phyloP scores from a whole-genome alignment of 805 yeast species.

The Kodamaea sagamina region DNA sequence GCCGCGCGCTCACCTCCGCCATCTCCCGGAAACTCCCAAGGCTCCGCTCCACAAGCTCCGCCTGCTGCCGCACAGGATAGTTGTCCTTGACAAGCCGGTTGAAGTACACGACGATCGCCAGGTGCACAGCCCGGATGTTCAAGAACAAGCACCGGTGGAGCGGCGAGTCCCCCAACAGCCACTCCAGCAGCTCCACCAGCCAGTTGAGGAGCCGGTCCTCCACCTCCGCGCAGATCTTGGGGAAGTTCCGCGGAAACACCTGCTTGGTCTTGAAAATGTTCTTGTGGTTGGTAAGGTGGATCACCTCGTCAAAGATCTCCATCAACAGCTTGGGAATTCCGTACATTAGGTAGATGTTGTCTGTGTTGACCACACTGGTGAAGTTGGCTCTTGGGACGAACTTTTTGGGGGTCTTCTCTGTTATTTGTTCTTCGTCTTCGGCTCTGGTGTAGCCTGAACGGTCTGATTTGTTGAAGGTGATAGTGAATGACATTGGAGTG shows the following conservation, averaged over 20 bases:
- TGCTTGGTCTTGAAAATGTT: constrained; percentile 43
- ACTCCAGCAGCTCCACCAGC: constrained; percentile 37
- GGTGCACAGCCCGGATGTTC: constrained; percentile 41
- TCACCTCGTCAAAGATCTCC: constrained; percentile 47
- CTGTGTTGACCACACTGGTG: constrained; percentile 19
- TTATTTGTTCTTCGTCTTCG: constrained; percentile 3
- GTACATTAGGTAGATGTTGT: constrained; percentile 40
- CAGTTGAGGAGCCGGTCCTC: constrained; percentile 52
- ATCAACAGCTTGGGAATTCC: constrained; percentile 52
- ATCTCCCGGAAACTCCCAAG: constrained; percentile 3
- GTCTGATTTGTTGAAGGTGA: constrained; percentile 25
- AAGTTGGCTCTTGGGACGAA: constrained; percentile 15
- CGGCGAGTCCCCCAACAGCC: constrained; percentile 36
- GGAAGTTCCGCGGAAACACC: constrained; percentile 55
- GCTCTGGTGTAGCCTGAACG: constrained; percentile 4
- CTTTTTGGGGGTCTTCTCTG: constrained; percentile 10
- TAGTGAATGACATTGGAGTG: constrained; percentile 29
- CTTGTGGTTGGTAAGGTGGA: constrained; percentile 53
- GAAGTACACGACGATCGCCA: constrained; percentile 46
- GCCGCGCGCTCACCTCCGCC: background rate
- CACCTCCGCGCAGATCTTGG: constrained; percentile 54
- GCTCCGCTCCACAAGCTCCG: constrained; percentile 6
- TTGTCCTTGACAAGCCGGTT: constrained; percentile 43
- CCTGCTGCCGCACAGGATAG: constrained; percentile 4
- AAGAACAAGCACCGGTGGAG: constrained; percentile 46